These are phyloP conservation scores for Kodamaea leandrae DNA, from an alignment of 805 yeast genomes.

Conservation along the genomic window DNA sequence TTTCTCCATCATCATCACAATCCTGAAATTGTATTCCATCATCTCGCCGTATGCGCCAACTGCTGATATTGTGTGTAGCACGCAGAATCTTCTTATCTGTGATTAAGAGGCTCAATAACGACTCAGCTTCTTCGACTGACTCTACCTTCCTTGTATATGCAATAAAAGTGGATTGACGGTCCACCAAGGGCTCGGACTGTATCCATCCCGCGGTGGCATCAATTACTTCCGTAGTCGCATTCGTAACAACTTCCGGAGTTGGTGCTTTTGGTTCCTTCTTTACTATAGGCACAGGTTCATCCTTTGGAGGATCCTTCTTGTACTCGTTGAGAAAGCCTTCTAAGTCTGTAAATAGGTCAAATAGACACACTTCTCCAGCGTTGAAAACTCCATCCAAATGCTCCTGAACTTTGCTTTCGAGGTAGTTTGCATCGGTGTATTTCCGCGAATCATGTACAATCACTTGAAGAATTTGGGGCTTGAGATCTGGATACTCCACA, in stretches of 20 bases:
- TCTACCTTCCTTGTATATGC: conserved; percentile 66
- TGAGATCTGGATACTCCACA: conserved; percentile 58
- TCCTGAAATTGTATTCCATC: conserved; percentile 68
- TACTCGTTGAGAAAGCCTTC: conserved; percentile 46
- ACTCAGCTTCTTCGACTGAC: conserved; percentile 66
- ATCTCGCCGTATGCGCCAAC: conserved; percentile 70
- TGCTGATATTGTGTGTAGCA: conserved; percentile 80
- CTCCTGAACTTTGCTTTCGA: conserved; percentile 47
- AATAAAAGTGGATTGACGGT: conserved; percentile 81
- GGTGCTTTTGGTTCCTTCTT: not conserved
- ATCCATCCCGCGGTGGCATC: conserved; percentile 71
- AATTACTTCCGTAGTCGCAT: not conserved
- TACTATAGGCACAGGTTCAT: conserved; percentile 1
- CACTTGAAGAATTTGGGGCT: conserved; percentile 66
- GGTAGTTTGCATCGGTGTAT: conserved; percentile 43
- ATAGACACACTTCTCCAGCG: conserved; percentile 70
- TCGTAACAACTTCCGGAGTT: conserved; percentile 1
- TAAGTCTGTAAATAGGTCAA: conserved; percentile 70
- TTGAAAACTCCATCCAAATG: conserved; percentile 52
- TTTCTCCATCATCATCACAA: conserved; percentile 95
- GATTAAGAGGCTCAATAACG: conserved; percentile 49
- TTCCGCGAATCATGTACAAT: conserved; percentile 27
- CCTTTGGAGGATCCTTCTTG: conserved; percentile 16
- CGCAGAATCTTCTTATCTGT: conserved; percentile 64
- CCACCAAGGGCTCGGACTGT: conserved; percentile 72